A percentile compares a stretch with the other conserved stretches of the same genome.
phyloP scores from a whole-genome alignment of 1,139 yeast genomes.

The Kodamaea alishanica region DNA sequence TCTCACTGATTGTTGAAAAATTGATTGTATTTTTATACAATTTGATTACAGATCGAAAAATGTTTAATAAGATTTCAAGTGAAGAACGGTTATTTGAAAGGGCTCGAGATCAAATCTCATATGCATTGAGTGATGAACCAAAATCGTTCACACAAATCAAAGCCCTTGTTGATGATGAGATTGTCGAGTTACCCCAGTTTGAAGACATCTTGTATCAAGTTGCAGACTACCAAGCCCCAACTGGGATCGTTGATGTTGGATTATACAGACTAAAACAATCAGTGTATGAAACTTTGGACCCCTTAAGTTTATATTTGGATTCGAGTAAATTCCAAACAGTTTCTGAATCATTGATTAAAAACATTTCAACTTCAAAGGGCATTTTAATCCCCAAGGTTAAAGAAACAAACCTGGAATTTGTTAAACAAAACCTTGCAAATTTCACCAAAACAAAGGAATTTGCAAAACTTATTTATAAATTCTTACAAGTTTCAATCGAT shows the following conservation, averaged over 20 bases:
- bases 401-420: constrained; percentile 34
- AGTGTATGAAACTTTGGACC: constrained; percentile 32
- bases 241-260: constrained; percentile 39
- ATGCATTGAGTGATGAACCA: constrained; percentile 51
- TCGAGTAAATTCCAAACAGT: constrained; percentile 34
- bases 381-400: constrained; percentile 31
- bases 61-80: constrained; percentile 32
- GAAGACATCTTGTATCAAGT: constrained; percentile 36
- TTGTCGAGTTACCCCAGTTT: constrained; percentile 32
- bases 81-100: constrained; percentile 22
- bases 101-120: constrained; percentile 40
- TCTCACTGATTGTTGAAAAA: constrained; percentile 48
- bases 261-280: constrained; percentile 45
- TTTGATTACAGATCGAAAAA: constrained; percentile 51
- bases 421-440: constrained; percentile 38
- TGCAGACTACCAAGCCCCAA: constrained; percentile 43
- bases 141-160: constrained; percentile 50
- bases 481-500: constrained; percentile 50
- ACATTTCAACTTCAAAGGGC: constrained; percentile 25
- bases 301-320: constrained; percentile 35
- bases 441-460: constrained; percentile 52
- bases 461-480: constrained; percentile 55
- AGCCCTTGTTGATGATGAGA: constrained; percentile 32
- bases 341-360: constrained; percentile 28
- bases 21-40: constrained; percentile 55